phyloP scores from a whole-genome alignment of 2,329 filamentous ascomycete genomes.

The Diaporthe destruens region DNA sequence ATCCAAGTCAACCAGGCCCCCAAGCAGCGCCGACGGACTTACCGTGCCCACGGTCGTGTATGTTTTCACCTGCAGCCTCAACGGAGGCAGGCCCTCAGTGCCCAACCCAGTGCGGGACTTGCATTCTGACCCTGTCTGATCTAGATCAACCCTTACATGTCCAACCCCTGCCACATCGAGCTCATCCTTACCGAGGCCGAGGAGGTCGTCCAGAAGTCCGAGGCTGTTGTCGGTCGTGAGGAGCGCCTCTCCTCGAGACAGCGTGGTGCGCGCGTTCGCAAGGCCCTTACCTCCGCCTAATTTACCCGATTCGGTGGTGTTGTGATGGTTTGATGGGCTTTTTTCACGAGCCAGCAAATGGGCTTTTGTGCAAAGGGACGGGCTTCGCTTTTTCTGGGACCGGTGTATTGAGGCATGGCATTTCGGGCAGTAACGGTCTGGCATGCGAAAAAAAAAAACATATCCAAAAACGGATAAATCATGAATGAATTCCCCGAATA shows the following conservation, averaged over 20 bases:
- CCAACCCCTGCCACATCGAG: conserved; percentile 99
- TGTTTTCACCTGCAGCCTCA: conserved; percentile 57
- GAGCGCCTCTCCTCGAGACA: conserved; percentile 89
- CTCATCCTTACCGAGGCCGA: conserved; percentile 98
- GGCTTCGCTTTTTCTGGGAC: conserved; percentile 44
- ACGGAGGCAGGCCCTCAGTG: background rate
- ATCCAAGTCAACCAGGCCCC: conserved; percentile 99
- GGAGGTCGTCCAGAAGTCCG: conserved; percentile 94
- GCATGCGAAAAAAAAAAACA: conserved; percentile 40
- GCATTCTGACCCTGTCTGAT: conserved; percentile 46
- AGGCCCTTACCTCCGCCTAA: conserved; percentile 76
- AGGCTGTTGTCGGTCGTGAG: conserved; percentile 73
- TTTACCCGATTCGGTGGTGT: conserved; percentile 43
- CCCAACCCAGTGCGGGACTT: background rate
- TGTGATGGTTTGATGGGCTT: conserved; percentile 50
- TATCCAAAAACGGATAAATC: conserved; percentile 42
- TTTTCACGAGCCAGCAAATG: conserved; percentile 38
- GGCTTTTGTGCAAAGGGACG: conserved; percentile 42
- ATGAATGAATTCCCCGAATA: conserved; percentile 42
- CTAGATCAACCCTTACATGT: conserved; percentile 99
- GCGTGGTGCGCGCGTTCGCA: conserved; percentile 78
- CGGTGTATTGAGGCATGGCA: conserved; percentile 44
- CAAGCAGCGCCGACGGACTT: conserved; percentile 98
- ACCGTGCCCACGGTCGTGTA: conserved; percentile 99
- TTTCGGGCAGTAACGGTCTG: conserved; percentile 43